Evolutionary conservation across 495 filamentous ascomycete genomes (phyloP).

Genomic region (Lepidopterella palustris): DNA sequence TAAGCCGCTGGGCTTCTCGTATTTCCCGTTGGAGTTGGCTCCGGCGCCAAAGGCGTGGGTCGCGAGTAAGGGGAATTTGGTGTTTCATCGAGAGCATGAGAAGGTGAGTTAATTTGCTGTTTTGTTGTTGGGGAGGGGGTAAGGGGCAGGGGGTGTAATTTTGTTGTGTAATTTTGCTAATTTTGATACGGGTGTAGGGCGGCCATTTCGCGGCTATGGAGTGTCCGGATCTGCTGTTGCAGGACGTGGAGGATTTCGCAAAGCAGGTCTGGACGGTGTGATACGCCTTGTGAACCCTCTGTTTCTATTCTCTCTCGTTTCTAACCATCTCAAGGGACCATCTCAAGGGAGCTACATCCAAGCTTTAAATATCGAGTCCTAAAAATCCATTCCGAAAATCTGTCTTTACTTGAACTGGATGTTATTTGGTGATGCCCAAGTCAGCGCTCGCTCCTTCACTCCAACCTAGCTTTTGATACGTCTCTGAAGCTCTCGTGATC

Average conservation of each 20-base stretch:
- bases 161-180: not conserved
- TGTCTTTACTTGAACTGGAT: no score
- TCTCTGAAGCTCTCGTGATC: no score
- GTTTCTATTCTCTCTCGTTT: not conserved
- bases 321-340: no score
- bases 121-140: no score
- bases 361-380: no score
- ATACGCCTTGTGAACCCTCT: not conserved
- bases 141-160: not conserved
- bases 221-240: conserved; percentile 46
- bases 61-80: conserved; percentile 44
- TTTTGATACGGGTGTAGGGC: conserved; percentile 38
- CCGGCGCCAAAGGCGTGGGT: conserved; percentile 48
- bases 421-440: no score
- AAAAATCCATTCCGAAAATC: no score
- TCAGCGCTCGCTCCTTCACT: no score
- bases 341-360: no score
- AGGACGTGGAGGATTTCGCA: conserved; percentile 55
- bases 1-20: conserved; percentile 55
- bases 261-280: conserved; percentile 35
- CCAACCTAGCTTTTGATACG: no score
- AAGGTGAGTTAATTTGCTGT: conserved; percentile 24
- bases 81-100: conserved; percentile 43
- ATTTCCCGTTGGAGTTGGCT: conserved; percentile 50
- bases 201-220: conserved; percentile 62